These are phyloP conservation scores for Sideroxylon spinosum DNA, from an alignment of 179 eudicot genomes.

Conservation along the genomic window DNA sequence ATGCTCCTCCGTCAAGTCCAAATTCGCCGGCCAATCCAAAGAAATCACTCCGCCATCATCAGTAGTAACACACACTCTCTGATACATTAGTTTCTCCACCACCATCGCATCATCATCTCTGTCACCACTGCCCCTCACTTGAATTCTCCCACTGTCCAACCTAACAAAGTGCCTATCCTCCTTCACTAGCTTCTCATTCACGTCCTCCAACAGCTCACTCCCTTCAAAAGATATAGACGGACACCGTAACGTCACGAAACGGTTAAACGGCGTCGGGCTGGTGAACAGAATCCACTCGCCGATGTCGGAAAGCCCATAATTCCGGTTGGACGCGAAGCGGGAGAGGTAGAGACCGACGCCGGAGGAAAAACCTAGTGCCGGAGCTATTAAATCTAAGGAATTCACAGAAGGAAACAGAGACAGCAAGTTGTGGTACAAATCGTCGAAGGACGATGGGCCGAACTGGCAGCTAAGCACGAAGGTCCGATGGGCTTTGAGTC, in stretches of 20 bases:
- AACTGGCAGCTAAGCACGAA: slow-evolving; percentile 9
- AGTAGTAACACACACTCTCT: slow-evolving; percentile 64
- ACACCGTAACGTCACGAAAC: slow-evolving; percentile 70
- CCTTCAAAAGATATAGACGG: slow-evolving; percentile 52
- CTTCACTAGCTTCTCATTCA: slow-evolving; percentile 51
- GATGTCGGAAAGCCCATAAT: slow-evolving; percentile 19
- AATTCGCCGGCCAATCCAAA: slow-evolving; percentile 81
- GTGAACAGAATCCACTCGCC: slow-evolving; percentile 75
- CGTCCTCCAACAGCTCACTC: slow-evolving; percentile 35
- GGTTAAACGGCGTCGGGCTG: slow-evolving; percentile 88
- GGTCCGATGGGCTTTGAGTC: slow-evolving; percentile 19
- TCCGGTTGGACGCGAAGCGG: background rate
- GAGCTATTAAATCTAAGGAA: slow-evolving; percentile 28
- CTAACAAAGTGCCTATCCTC: slow-evolving; percentile 74
- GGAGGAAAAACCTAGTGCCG: slow-evolving; percentile 59
- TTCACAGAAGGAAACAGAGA: slow-evolving; percentile 36
- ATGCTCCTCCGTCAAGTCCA: slow-evolving; percentile 62
- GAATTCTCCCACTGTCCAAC: slow-evolving; percentile 55
- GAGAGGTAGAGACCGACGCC: slow-evolving; percentile 42
- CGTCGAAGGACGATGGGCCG: slow-evolving; percentile 13
- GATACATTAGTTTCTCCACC: slow-evolving; percentile 47
- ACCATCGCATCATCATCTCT: slow-evolving; percentile 6
- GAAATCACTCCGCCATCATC: slow-evolving; percentile 84
- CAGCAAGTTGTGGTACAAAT: slow-evolving; percentile 27
- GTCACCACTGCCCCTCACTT: slow-evolving; percentile 14